Percentiles rank a stretch among this genome's conserved stretches.
Conservation (phyloP, 495 filamentous ascomycete species). For the Tuber indicum region DNA sequence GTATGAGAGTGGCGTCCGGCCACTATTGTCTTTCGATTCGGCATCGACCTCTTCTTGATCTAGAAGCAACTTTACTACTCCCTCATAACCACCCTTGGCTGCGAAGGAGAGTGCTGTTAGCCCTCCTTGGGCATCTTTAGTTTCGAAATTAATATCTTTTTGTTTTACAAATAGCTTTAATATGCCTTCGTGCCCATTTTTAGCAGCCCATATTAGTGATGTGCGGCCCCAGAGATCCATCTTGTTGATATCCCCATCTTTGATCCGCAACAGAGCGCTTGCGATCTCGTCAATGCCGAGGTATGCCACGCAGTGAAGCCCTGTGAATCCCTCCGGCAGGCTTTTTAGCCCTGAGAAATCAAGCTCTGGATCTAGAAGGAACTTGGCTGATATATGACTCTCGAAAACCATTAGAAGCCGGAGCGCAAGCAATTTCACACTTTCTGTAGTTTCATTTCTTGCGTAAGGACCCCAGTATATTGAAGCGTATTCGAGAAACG, state of each 20-base stretch:
- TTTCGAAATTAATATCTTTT: conserved; percentile 15
- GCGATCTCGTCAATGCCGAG: not conserved
- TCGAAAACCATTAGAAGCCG: not conserved
- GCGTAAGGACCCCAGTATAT: not conserved
- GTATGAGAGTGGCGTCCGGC: conserved; percentile 24
- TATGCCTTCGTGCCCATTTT: conserved; percentile 35
- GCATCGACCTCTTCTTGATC: conserved; percentile 8
- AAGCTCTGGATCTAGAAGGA: not conserved
- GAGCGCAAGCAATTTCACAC: not conserved
- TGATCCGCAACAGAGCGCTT: not conserved
- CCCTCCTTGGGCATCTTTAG: conserved; percentile 21
- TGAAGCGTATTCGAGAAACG: not conserved
- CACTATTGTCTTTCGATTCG: conserved; percentile 15
- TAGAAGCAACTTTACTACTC: conserved; percentile 32
- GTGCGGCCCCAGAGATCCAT: conserved; percentile 8
- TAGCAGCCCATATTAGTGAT: conserved; percentile 37
- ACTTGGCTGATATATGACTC: not conserved
- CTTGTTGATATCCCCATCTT: not conserved
- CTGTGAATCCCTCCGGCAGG: not conserved
- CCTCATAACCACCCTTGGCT: conserved; percentile 42
- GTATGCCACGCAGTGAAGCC: not conserved
- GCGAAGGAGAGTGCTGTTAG: conserved; percentile 45
- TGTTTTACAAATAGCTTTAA: conserved; percentile 36
- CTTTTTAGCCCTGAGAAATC: not conserved
- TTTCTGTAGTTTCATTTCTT: not conserved